Evolutionary conservation across 441 rosid genomes (phyloP), one percentile per base, ranked within the genome.

Genomic region (Jatropha podagrica): DNA sequence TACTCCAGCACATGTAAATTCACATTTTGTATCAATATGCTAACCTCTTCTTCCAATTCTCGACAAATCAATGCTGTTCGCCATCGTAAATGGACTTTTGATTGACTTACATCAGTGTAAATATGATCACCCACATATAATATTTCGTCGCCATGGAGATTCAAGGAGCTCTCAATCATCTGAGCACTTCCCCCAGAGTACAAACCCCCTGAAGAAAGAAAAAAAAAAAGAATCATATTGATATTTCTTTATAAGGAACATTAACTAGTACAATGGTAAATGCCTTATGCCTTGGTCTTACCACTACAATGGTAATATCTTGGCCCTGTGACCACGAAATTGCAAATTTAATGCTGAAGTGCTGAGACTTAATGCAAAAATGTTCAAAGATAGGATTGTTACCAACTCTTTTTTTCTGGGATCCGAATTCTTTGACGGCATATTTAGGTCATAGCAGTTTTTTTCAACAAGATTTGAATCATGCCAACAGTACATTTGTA

Each of bases 161-260:
- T 77, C 62, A 95, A 85, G 77, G 98, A 95, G 82, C 83, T 93
- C 87, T 95, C 99, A 55, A 95, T 78, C 96, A 95, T 90, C 80
- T 93, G 99, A 81, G 98, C 99, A 87, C 99, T 93, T 79, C 98
- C 99, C 68, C 98, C 99, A 0, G 99, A 95, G 85, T 93, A 95
- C 85, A 95, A 56, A 26, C 98, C 96, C 66, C 98, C 97, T 93
- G 81, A 65, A 66, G 69, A 78, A 78, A 76, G 73, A 69, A 80
- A 74, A n/a, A 18, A 81, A 54, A 40, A n/a, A 18, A 17, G 14
- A 1, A 71, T 61, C 48, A 69, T 41, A 44, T 61, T 65, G 48
- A 68, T 4, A 63, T 38, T 51, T 41, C 52, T 18, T 20, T 69
- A 79, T 12, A 23, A 46, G 77, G 65, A 27, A 4, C 42, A 15